Conservation (phyloP, 306 rosid species). For the Gastrolobium bilobum region DNA sequence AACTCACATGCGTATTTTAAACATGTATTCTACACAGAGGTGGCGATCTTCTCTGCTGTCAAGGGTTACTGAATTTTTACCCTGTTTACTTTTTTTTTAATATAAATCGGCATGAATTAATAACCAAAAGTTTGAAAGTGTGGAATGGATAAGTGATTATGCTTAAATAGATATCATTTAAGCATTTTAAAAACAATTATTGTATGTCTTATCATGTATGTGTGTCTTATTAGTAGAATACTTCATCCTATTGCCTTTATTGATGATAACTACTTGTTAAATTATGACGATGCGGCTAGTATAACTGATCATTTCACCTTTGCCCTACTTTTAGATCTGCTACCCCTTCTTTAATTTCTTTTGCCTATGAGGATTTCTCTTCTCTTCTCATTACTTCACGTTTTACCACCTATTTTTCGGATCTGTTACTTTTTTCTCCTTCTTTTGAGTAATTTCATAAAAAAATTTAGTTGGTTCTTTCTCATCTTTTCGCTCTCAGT, state of each 20-base stretch:
- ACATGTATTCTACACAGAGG: not conserved
- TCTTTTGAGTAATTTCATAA: not conserved
- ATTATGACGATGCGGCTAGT: not conserved
- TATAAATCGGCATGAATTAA: not conserved
- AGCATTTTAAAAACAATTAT: not conserved
- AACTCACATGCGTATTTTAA: not conserved
- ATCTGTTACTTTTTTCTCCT: not conserved
- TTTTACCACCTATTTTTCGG: not conserved
- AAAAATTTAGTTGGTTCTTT: slow-evolving; percentile 8
- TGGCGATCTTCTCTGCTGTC: not conserved
- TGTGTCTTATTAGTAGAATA: not conserved
- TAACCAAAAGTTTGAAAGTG: slow-evolving; percentile 6
- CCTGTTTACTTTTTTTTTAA: not conserved
- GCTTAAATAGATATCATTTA: slow-evolving; percentile 18
- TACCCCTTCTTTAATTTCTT: not conserved
- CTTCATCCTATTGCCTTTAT: not conserved
- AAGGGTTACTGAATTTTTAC: slow-evolving; percentile 6
- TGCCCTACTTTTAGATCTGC: not conserved
- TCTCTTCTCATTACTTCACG: not conserved
- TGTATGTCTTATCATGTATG: not conserved
- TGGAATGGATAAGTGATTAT: not conserved
- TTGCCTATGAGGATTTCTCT: slow-evolving; percentile 24
- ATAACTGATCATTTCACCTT: not conserved
- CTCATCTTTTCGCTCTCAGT: not conserved
- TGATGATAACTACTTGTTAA: not conserved